These are phyloP conservation scores for Coccomyxa sp. DNA, from an alignment of 139 green algal genomes.

Conservation along the genomic window DNA sequence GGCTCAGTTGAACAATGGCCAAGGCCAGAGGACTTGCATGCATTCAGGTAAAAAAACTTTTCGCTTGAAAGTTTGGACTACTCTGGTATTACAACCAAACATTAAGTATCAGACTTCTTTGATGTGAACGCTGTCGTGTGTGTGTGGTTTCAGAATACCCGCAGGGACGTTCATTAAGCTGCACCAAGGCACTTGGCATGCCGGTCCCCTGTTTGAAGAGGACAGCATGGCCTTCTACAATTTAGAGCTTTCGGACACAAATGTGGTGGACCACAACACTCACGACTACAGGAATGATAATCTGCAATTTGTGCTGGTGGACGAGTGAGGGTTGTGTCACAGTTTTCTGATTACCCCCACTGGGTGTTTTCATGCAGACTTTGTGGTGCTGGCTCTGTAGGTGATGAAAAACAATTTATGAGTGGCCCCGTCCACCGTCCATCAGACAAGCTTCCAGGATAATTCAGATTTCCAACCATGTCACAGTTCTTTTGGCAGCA, in stretches of 20 bases:
- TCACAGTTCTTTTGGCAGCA: no score
- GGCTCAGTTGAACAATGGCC: conserved; percentile 15
- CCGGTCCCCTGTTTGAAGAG: conserved; percentile 66
- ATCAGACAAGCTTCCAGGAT: no score
- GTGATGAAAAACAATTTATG: no score
- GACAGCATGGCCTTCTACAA: conserved; percentile 89
- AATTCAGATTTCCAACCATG: no score
- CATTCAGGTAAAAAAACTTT: conserved; percentile 22
- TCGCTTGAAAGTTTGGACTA: no score
- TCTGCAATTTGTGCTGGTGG: conserved; percentile 13
- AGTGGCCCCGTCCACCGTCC: no score
- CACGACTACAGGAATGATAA: conserved; percentile 55
- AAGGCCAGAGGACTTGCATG: conserved; percentile 28
- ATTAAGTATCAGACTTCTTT: no score
- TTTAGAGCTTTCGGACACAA: conserved; percentile 92
- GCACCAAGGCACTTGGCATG: conserved; percentile 71
- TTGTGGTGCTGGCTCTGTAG: no score
- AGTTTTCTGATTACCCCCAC: no score
- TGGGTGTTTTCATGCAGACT: no score
- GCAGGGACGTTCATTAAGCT: conserved; percentile 44
- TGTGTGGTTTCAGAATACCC: conserved; percentile 18
- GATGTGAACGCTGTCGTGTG: not conserved
- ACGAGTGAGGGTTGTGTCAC: no score
- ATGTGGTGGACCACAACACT: conserved; percentile 88
- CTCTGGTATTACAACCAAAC: no score